A percentile compares a stretch with the other conserved stretches of the same genome.
phyloP scores from a whole-genome alignment of 2,329 filamentous ascomycete species.

The Fusarium ambrosium region DNA sequence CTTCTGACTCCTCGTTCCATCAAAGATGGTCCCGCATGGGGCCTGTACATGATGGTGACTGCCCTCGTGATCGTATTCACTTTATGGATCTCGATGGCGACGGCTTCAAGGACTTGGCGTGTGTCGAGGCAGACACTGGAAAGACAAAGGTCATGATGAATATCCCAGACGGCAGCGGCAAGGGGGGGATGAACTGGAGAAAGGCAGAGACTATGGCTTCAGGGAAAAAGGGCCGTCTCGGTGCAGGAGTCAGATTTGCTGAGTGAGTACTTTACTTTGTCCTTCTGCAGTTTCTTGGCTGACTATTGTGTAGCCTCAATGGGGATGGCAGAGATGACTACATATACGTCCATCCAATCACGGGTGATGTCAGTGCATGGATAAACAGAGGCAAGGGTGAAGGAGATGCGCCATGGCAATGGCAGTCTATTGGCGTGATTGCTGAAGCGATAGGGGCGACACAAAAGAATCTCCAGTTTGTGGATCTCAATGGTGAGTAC shows the following conservation, averaged over 20 bases:
- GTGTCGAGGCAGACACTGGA: slow-evolving; percentile 9
- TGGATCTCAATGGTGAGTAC: not conserved
- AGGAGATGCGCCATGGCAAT: not conserved
- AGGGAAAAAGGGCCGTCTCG: not conserved
- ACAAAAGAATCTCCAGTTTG: not conserved
- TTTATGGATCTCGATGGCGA: slow-evolving; percentile 18
- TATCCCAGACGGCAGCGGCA: not conserved
- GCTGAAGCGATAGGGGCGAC: not conserved
- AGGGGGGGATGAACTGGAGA: not conserved
- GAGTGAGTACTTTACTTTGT: not conserved
- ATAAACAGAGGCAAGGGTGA: not conserved
- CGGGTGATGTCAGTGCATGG: slow-evolving; percentile 4
- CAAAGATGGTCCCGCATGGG: not conserved
- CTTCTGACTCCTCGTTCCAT: not conserved
- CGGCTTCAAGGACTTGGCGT: slow-evolving; percentile 9
- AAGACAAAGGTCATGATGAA: not conserved
- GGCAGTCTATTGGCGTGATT: not conserved
- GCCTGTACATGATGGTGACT: not conserved
- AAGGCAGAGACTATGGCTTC: not conserved
- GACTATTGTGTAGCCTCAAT: slow-evolving; percentile 6
- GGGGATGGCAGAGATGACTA: slow-evolving; percentile 20
- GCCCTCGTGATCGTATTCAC: slow-evolving; percentile 1
- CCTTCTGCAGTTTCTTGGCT: not conserved
- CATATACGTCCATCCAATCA: slow-evolving; percentile 2
- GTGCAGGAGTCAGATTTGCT: not conserved